Conservation (phyloP, 768 basidiomycete genomes). For the Termitomyces sp. region DNA sequence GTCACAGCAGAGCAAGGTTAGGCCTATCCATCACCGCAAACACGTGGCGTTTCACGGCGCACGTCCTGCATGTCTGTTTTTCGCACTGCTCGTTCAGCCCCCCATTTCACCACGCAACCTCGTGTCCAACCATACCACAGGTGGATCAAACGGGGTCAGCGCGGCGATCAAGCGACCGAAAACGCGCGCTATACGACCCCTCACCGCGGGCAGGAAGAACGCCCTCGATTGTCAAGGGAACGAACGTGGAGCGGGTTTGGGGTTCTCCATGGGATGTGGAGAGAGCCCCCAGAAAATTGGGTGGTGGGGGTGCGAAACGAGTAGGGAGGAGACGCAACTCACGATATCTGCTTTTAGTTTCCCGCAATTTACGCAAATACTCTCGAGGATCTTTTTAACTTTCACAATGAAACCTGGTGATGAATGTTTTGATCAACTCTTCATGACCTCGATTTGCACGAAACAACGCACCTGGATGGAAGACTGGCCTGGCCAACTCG, state of each 20-base stretch:
- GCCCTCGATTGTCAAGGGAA: constrained; percentile 73
- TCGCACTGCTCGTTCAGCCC: constrained; percentile 96
- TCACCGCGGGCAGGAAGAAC: constrained; percentile 73
- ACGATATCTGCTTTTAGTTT: constrained; percentile 96
- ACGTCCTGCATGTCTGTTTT: constrained; percentile 42
- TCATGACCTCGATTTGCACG: not conserved
- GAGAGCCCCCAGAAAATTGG: constrained; percentile 99
- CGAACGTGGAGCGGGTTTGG: constrained; percentile 84
- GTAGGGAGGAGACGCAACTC: constrained; percentile 76
- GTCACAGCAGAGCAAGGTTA: constrained; percentile 61
- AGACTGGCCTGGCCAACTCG: constrained; percentile 94
- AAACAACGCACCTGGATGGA: constrained; percentile 76
- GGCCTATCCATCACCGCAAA: constrained; percentile 40
- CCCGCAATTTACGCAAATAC: constrained; percentile 98
- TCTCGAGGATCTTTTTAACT: constrained; percentile 99
- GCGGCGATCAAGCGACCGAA: constrained; percentile 95
- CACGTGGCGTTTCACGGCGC: constrained; percentile 26
- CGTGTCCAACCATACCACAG: constrained; percentile 77
- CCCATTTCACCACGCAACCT: constrained; percentile 93
- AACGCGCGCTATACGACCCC: constrained; percentile 66
- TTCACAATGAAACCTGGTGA: constrained; percentile 89
- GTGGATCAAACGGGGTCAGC: constrained; percentile 58
- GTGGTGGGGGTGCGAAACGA: constrained; percentile 94
- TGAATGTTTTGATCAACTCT: not conserved
- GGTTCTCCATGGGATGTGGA: constrained; percentile 87